phyloP scores from a whole-genome alignment of 306 rosid species.

The Acacia melanoxylon region DNA sequence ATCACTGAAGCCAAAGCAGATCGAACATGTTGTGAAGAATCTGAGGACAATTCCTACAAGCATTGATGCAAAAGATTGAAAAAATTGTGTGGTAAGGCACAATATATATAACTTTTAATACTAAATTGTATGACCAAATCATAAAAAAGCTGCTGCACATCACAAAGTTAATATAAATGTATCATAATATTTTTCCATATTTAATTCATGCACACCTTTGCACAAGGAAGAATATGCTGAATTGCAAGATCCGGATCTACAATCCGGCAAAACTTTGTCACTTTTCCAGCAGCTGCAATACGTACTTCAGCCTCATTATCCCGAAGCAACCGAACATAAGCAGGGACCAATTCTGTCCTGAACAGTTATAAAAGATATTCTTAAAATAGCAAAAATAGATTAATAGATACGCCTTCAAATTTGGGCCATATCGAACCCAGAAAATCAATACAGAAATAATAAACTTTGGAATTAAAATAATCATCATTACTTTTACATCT shows the following conservation, averaged over 20 bases:
- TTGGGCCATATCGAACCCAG: not conserved
- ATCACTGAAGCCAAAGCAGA: slow-evolving; percentile 91
- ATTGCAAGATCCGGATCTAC: slow-evolving; percentile 71
- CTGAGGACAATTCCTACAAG: slow-evolving; percentile 74
- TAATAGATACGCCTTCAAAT: not conserved
- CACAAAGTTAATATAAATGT: not conserved
- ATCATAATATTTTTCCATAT: not conserved
- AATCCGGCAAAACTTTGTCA: slow-evolving; percentile 79
- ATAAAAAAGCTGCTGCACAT: not conserved
- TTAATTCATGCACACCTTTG: slow-evolving; percentile 56
- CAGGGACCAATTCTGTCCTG: slow-evolving; percentile 81
- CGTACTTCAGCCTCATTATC: slow-evolving; percentile 96
- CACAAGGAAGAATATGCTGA: slow-evolving; percentile 89
- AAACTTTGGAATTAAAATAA: not conserved
- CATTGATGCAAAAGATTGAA: slow-evolving; percentile 15
- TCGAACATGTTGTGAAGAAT: slow-evolving; percentile 90
- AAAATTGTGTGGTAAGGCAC: not conserved
- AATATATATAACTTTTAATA: not conserved
- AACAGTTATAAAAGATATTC: not conserved
- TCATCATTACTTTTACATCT: not conserved
- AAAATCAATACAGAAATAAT: not conserved
- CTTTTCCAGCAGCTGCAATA: slow-evolving; percentile 90
- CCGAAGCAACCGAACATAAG: slow-evolving; percentile 87
- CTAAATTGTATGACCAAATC: not conserved
- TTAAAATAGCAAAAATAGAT: not conserved